Evolutionary conservation across 2,329 filamentous ascomycete genomes (phyloP).

Genomic region (Sporothrix schenckii): DNA sequence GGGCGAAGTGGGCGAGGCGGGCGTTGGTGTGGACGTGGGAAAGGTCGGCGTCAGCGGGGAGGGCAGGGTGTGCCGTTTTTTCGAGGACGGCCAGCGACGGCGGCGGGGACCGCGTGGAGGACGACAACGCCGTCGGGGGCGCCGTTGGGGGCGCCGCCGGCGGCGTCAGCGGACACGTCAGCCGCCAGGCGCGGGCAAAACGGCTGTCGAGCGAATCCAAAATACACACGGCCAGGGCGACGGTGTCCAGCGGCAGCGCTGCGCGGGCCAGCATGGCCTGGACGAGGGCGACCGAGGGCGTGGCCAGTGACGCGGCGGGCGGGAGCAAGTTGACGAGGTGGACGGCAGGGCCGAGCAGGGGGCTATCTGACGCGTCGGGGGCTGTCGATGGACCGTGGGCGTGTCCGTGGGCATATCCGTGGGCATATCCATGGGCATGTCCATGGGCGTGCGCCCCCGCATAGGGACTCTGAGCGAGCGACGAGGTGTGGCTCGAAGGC

Average conservation of each 20-base stretch:
- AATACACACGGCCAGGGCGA: slow-evolving; percentile 67
- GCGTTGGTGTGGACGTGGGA: slow-evolving; percentile 35
- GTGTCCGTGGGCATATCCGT: too few species aligned
- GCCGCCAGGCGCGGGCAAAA: slow-evolving; percentile 65
- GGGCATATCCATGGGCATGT: neutral
- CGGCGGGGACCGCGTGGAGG: neutral
- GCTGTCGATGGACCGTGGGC: neutral
- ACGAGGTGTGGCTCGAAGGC: slow-evolving; percentile 54
- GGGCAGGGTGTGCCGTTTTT: slow-evolving; percentile 57
- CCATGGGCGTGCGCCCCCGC: slow-evolving; percentile 30
- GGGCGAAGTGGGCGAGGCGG: slow-evolving; percentile 21
- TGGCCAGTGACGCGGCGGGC: slow-evolving; percentile 61
- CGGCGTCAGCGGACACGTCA: slow-evolving; percentile 55
- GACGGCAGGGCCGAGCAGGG: slow-evolving; percentile 60
- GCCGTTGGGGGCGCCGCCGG: too few species aligned
- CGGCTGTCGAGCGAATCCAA: slow-evolving; percentile 65
- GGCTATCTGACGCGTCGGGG: neutral
- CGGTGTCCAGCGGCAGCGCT: slow-evolving; percentile 60
- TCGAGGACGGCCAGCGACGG: neutral
- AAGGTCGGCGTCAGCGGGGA: slow-evolving; percentile 41
- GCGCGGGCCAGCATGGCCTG: slow-evolving; percentile 64
- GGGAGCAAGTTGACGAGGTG: slow-evolving; percentile 69
- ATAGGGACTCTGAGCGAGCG: slow-evolving; percentile 49
- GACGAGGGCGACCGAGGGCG: slow-evolving; percentile 61
- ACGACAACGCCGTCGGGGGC: too few species aligned